A percentile compares a stretch with the other conserved stretches of the same genome.
These are phyloP conservation scores for Paraphaeosphaeria sporulosa DNA, from an alignment of 2,329 filamentous ascomycete genomes.

Conservation along the genomic window DNA sequence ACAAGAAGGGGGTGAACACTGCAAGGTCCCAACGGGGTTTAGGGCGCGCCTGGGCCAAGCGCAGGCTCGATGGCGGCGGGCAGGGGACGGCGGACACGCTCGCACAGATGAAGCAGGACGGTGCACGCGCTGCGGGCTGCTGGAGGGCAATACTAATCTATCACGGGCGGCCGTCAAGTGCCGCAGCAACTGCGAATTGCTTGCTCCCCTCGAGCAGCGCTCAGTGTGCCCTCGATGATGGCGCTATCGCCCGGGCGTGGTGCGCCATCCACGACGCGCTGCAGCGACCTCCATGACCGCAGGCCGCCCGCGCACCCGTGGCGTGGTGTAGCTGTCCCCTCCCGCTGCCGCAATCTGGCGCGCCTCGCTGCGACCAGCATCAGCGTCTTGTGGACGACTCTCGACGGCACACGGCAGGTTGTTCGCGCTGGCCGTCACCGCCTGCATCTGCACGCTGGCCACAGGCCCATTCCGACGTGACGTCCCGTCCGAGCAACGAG, in stretches of 20 bases:
- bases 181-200: not conserved
- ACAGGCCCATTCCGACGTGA: slow-evolving; percentile 20
- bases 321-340: not conserved
- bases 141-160: too few relatives aligned
- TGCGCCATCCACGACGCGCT: not conserved
- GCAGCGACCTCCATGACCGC: not conserved
- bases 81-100: not conserved
- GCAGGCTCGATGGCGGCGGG: slow-evolving; percentile 22
- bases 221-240: not conserved
- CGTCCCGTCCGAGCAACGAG: slow-evolving; percentile 20
- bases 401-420: slow-evolving; percentile 8
- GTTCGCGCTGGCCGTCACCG: not conserved
- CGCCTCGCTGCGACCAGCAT: not conserved
- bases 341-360: not conserved
- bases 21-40: slow-evolving; percentile 5
- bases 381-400: not conserved
- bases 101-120: not conserved
- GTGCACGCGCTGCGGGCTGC: not conserved
- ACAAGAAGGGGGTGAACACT: slow-evolving; percentile 5
- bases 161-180: too few relatives aligned
- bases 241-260: not conserved
- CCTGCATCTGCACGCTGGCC: not conserved
- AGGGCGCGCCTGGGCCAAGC: slow-evolving; percentile 10
- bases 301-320: not conserved
- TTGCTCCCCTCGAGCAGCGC: not conserved